A percentile compares a stretch with the other conserved stretches of the same genome.
Conservation (phyloP, 2,329 filamentous ascomycete species). For the Sordariomycetes sp. region DNA sequence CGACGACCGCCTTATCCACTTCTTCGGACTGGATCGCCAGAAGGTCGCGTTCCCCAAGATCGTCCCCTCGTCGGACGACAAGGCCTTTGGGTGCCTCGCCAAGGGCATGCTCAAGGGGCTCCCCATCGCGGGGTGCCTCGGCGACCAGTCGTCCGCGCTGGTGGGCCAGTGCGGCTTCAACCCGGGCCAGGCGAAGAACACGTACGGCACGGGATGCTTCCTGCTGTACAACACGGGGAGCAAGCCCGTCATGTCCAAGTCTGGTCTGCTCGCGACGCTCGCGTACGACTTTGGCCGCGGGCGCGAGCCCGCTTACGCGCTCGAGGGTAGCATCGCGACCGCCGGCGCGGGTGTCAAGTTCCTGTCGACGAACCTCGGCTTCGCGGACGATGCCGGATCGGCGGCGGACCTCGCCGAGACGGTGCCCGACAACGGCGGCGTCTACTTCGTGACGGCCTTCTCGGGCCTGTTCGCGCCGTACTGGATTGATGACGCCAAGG, state of each 20-base stretch:
- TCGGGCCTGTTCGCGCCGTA: slow-evolving; percentile 85
- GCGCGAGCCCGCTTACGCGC: slow-evolving; percentile 55
- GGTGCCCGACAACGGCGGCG: slow-evolving; percentile 63
- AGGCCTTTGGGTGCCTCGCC: slow-evolving; percentile 56
- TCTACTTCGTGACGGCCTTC: slow-evolving; percentile 81
- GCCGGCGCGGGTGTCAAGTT: slow-evolving; percentile 73
- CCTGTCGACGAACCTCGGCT: slow-evolving; percentile 48
- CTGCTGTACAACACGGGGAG: slow-evolving; percentile 78
- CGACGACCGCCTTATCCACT: slow-evolving; percentile 61
- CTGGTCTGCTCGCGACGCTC: slow-evolving; percentile 74
- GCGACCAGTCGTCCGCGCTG: slow-evolving; percentile 76
- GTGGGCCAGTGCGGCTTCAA: slow-evolving; percentile 78
- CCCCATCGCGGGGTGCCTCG: slow-evolving; percentile 70
- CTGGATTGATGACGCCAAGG: slow-evolving; percentile 88
- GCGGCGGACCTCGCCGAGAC: slow-evolving; percentile 37
- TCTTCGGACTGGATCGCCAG: slow-evolving; percentile 57
- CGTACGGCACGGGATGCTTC: slow-evolving; percentile 84
- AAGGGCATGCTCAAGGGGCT: slow-evolving; percentile 54
- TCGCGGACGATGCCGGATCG: slow-evolving; percentile 35
- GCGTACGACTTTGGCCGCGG: slow-evolving; percentile 65
- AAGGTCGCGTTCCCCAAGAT: slow-evolving; percentile 74
- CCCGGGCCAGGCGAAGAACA: slow-evolving; percentile 78
- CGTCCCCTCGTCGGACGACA: slow-evolving; percentile 62
- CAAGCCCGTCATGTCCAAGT: slow-evolving; percentile 72
- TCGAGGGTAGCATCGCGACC: slow-evolving; percentile 76